These are phyloP conservation scores for Talaromyces sp. DNA, from an alignment of 2,329 filamentous ascomycete species.

Conservation along the genomic window DNA sequence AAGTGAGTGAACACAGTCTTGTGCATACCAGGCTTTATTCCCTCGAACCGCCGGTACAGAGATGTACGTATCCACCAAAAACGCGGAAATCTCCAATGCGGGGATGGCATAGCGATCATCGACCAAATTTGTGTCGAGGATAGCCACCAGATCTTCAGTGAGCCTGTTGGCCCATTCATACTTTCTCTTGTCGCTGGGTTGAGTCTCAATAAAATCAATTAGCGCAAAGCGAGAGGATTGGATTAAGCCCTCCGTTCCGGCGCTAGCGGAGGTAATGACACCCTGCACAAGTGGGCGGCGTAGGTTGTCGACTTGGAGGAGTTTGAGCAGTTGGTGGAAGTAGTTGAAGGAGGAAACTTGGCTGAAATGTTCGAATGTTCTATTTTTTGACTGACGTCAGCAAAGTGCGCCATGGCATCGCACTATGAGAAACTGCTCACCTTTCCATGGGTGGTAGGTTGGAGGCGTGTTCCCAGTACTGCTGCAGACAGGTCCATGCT, in stretches of 20 bases:
- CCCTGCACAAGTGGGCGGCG: constrained; percentile 41
- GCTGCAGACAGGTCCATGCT: constrained; percentile 44
- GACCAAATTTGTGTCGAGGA: constrained; percentile 52
- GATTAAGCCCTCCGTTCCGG: constrained; percentile 44
- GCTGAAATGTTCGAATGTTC: constrained; percentile 43
- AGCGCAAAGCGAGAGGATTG: constrained; percentile 42
- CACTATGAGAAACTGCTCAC: constrained; percentile 36
- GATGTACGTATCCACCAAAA: constrained; percentile 64
- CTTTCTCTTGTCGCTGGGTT: constrained; percentile 29
- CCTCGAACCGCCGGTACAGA: constrained; percentile 42
- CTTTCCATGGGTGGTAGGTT: constrained; percentile 35
- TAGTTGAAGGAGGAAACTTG: constrained; percentile 44
- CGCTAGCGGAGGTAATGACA: constrained; percentile 43
- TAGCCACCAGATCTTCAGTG: constrained; percentile 51
- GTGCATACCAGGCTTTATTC: constrained; percentile 32
- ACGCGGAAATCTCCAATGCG: constrained; percentile 70
- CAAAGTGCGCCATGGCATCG: background rate
- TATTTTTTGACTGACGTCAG: constrained; percentile 22
- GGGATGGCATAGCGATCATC: constrained; percentile 71
- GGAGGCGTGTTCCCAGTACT: constrained; percentile 36
- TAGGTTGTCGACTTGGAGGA: constrained; percentile 37
- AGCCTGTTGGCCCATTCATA: constrained; percentile 31
- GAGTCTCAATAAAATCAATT: constrained; percentile 35
- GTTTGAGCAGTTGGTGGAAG: constrained; percentile 39
- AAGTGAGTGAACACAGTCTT: no score